Conservation (phyloP, 352 stramenopile species). For the Phytophthora quininea region DNA sequence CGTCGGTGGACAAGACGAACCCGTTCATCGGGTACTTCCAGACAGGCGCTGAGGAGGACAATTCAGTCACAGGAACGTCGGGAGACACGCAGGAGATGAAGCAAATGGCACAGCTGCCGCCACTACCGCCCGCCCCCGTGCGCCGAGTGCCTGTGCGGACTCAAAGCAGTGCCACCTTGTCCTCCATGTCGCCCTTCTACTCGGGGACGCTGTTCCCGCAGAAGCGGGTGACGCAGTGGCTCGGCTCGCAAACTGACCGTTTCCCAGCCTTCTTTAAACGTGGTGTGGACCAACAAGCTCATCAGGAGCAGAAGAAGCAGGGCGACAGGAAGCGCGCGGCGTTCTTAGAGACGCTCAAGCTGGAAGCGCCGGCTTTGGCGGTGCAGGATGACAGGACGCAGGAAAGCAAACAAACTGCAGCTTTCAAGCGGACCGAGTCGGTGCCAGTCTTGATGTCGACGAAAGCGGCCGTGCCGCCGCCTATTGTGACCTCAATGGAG, state of each 20-base stretch:
- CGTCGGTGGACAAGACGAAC: conserved; percentile 84
- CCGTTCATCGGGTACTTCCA: conserved; percentile 90
- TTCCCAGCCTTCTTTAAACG: conserved; percentile 49
- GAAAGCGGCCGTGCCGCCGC: conserved; percentile 19
- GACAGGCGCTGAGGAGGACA: conserved; percentile 39
- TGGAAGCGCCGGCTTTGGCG: conserved; percentile 22
- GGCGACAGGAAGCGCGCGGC: conserved; percentile 28
- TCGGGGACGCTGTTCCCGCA: conserved; percentile 47
- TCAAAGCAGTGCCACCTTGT: conserved; percentile 43
- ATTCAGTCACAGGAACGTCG: conserved; percentile 8
- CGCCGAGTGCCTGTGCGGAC: conserved; percentile 34
- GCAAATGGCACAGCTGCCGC: conserved; percentile 11
- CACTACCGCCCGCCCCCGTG: conserved; percentile 19
- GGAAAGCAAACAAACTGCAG: conserved; percentile 5
- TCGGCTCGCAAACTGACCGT: conserved; percentile 41
- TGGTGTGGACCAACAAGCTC: conserved; percentile 21
- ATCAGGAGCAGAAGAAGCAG: conserved; percentile 26
- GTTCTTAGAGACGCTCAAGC: conserved; percentile 33
- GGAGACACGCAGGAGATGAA: conserved; percentile 1
- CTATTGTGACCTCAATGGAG: conserved; percentile 26
- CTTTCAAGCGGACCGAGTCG: conserved; percentile 33
- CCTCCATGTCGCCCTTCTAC: conserved; percentile 46
- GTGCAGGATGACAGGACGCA: conserved; percentile 11
- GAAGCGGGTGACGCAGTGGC: conserved; percentile 55
- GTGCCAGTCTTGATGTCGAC: conserved; percentile 28